Base-by-base conservation (phyloP, 2,329 filamentous ascomycete genomes). In the Penicillium sp. region DNA sequence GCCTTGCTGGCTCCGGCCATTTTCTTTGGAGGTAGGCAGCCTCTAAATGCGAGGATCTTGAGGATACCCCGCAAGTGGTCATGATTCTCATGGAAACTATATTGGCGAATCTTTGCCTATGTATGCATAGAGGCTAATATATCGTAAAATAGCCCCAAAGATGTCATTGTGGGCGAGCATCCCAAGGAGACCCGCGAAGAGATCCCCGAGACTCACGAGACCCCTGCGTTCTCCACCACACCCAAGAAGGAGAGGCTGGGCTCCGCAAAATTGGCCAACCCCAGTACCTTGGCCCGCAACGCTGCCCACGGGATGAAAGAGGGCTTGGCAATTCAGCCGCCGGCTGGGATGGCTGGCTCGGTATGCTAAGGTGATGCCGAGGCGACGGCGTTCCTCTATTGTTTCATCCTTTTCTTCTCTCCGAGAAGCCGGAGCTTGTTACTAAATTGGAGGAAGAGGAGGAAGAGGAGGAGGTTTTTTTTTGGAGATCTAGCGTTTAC, bases 301-400 rank as follows among this genome's bases (percentile, higher is more conserved):
- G 0, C 1, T 30, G 13, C 32, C 6, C 43, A 46, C 30, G 43
- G 30, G 18, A 0, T 16, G 16, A 36, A 46, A 36, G 30, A 46
- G 43, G 7, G 1, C 32, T 35, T 46, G 3, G 29, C 29, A 23
- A 23, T 23, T 3, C 5, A 23, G 29, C 29, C 29, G 29, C 29
- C n/a, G n/a, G n/a, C n/a, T n/a, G n/a, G n/a, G n/a, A n/a, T n/a
- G n/a, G n/a, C n/a, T n/a, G n/a, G n/a, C n/a, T n/a, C n/a, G n/a
- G n/a, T n/a, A n/a, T n/a, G n/a, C n/a, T n/a, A n/a, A n/a, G n/a
- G n/a, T n/a, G n/a, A n/a, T 47, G 14, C 19, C 34, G 11, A 47
- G 44, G 34, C 32, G 23, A 38, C 23, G 44, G 44, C 32, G 44
- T 47, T 47, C 26, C 45, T 47, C 45, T 47, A 9, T 38, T 47